Percentiles rank a stretch among this genome's conserved stretches.
These are phyloP conservation scores for Ilyonectria sp. DNA, from an alignment of 2,329 filamentous ascomycete genomes.

Conservation along the genomic window DNA sequence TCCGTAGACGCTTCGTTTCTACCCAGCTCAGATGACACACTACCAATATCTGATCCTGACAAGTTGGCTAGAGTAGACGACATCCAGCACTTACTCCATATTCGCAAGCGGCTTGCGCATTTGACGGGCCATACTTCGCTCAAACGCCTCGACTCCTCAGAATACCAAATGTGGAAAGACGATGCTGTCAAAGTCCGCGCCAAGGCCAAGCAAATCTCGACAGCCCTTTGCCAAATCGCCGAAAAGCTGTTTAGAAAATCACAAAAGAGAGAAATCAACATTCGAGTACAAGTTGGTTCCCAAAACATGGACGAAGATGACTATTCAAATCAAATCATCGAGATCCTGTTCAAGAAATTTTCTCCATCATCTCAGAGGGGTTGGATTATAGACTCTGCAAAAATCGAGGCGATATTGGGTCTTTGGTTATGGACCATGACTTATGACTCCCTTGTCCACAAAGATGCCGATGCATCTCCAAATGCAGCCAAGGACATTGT, in stretches of 20 bases:
- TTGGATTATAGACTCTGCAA: constrained; percentile 34
- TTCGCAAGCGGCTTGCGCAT: constrained; percentile 25
- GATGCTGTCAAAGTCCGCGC: constrained; percentile 27
- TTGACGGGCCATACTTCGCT: constrained; percentile 20
- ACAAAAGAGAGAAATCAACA: not conserved
- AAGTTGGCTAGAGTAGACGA: not conserved
- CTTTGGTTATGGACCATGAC: constrained; percentile 38
- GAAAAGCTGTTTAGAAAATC: constrained; percentile 2
- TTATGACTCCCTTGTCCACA: not conserved
- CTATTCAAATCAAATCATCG: not conserved
- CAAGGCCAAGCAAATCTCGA: constrained; percentile 21
- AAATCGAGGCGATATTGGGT: constrained; percentile 39
- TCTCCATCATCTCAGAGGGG: not conserved
- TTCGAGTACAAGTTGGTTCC: constrained; percentile 1
- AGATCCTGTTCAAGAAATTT: constrained; percentile 3
- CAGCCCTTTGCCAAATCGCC: constrained; percentile 23
- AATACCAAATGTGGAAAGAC: constrained; percentile 32
- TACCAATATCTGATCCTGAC: not conserved
- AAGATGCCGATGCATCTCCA: not conserved
- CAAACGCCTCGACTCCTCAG: not conserved
- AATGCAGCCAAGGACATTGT: not conserved
- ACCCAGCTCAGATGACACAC: not conserved
- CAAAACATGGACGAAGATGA: not conserved
- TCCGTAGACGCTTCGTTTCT: not conserved
- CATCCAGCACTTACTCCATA: not conserved